Evolutionary conservation across 1,284 basidiomycete genomes (phyloP), one percentile per base, ranked within the genome.

Genomic region (Ustilago nuda): DNA sequence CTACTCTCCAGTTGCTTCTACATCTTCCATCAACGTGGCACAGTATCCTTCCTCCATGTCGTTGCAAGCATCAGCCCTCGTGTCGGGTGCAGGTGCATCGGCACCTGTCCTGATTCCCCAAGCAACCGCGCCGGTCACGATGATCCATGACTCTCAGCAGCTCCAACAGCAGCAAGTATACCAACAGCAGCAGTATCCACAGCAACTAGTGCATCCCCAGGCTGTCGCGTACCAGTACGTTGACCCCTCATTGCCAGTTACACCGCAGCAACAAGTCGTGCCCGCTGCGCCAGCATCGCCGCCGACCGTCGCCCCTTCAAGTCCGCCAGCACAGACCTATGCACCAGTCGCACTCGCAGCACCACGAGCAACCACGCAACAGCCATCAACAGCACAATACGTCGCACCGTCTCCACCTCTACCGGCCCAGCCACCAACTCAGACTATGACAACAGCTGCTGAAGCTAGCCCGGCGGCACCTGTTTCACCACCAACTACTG

Each of bases 1-100:
- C 58, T 63, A 71, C 50, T 71, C 72, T 32, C 68, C 73, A n/a
- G 57, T 70, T 23, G 56, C 59, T n/a, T 75, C 63, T 19, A 59
- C 30, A 32, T 70, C 66, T 3, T 75, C 72, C 13, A 12, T 75
- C 72, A 60, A 72, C 35, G 48, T 70, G 41, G 60, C 60, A 4
- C 72, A 70, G 15, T 43, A 66, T 23, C 62, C 66, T 27, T n/a
- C 48, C 32, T 56, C 56, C 8, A 66, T 75, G 63, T 45, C 72
- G 12, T 23, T 63, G 36, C 62, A 72, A 30, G 60, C 69, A 4
- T 56, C 65, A 12, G 45, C 70, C 5, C 46, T 67, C 41, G 45
- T 72, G 65, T 52, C 61, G 19, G 64, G 57, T 6, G 32, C 60
- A 48, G 36, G 37, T 17, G 48, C 53, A 19, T 53, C 64, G 2